Base-by-base conservation (phyloP, 306 rosid genomes). In the Lathyrus tuberosus region DNA sequence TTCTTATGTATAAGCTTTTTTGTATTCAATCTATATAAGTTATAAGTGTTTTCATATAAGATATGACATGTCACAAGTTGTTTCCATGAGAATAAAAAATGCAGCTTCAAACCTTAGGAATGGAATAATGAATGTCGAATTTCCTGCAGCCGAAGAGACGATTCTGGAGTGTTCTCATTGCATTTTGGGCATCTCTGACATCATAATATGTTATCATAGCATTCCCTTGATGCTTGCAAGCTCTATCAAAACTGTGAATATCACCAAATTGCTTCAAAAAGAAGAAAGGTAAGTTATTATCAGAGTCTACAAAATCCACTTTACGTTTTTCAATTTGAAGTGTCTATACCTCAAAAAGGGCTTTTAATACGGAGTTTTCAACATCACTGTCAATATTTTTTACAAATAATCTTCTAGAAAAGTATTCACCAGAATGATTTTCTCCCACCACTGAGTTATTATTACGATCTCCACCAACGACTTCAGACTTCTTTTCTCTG, bases 141-240 rank as follows among this genome's bases (percentile, higher is more conserved):
- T 85, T 87, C 63, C 81, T 81, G 76, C 89, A 75, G 44, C 89
- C 75, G 76, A 87, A 64, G 38, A 86, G 80, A 75, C 85, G 78
- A 72, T 86, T 87, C 74, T 81, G 91, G 73, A 84, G 76, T 8
- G 83, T 81, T 44, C 83, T 87, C 89, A 87, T 87, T 42, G 96
- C 96, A 70, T 88, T 87, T 66, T 92, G 89, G 76, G 96, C 86
- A 42, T 89, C 85, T 59, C 95, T 88, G 12, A 90, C 81, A 51
- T 90, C 96, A 80, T 82, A 90, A 74, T 90, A 90, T 40, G 96
- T 86, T 52, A 86, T 84, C 94, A 87, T 83, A 68, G 88, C 95
- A 76, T 82, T 81, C 17, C 91, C 87, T 43, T 84, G 74, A 76
- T 87, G 91, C 76, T 87, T 84, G 82, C 95, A 87, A 42, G 91